Base-by-base conservation (phyloP, 1,139 yeast genomes). In the Candida mesenterica region DNA sequence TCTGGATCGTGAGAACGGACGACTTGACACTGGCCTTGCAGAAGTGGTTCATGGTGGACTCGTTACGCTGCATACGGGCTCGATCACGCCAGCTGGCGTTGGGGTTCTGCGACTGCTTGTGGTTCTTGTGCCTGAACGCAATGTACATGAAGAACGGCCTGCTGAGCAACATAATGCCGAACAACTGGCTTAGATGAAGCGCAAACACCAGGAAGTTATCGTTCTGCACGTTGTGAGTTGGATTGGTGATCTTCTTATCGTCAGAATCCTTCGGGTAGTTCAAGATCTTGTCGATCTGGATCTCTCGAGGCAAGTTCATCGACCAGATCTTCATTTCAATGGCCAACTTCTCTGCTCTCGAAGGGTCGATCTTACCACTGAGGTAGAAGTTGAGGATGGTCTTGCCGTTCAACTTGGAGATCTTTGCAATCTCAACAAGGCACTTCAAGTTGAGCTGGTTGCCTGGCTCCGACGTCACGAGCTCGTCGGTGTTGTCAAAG, bases 101-200 rank as follows among this genome's bases (percentile, higher is more conserved):
- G 10, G 29, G 19, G 10, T 26, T 27, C 5, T 23, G 12, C 23
- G 8, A 32, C 16, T 24, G 15, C 28, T 13, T 13, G 15, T 33
- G 22, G 15, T 36, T 37, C 24, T 39, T 38, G 24, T 31, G 32
- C 18, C 26, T 32, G 37, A 46, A 46, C 4, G 47, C 50, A 33
- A 55, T 47, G 36, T 62, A 65, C 49, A 69, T 62, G 48, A 69
- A 68, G 41, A 72, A 70, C 8, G 79, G 77, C 15, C 76, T 57
- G 23, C 74, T 57, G 15, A 73, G 51, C 18, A 72, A 48, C 43
- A 71, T 59, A 15, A 71, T 61, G 2, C 71, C 67, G 47, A 61
- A 60, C 24, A 72, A 50, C 38, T 70, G 67, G 7, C 62, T 53
- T 16, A 70, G 51, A 49, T 72, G 74, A 3, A 67, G 51, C 10